Percentiles rank a stretch among this genome's conserved stretches.
These are phyloP conservation scores for Crucibulum parvulum DNA, from an alignment of 1,284 basidiomycete species.

Conservation along the genomic window DNA sequence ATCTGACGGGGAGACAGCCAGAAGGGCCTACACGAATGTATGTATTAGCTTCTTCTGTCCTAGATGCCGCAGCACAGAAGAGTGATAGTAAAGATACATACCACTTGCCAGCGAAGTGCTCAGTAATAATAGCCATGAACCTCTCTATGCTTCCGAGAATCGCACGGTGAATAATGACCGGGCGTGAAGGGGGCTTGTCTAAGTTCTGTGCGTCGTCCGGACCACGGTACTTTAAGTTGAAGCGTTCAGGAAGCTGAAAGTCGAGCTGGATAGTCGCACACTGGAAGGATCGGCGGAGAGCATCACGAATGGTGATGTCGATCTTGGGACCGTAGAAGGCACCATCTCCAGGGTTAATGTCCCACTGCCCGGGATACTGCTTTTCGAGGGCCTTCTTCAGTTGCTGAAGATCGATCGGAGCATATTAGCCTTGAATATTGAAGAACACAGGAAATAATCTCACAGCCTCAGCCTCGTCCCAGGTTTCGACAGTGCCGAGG, in stretches of 20 bases:
- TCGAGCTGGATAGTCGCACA: conserved; percentile 99
- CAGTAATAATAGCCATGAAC: conserved; percentile 97
- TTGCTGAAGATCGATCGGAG: conserved; percentile 58
- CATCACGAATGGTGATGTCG: conserved; percentile 97
- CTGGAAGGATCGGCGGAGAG: conserved; percentile 93
- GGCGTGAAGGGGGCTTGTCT: conserved; percentile 72
- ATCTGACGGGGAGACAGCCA: conserved; percentile 98
- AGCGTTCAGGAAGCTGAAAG: conserved; percentile 98
- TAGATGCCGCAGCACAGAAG: background rate
- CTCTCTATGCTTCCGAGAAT: conserved; percentile 95
- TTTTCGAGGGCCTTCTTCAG: conserved; percentile 87
- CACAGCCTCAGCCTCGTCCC: conserved; percentile 88
- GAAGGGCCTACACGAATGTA: conserved; percentile 75
- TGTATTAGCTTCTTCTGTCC: background rate
- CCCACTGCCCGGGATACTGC: conserved; percentile 92
- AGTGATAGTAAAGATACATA: conserved; percentile 37
- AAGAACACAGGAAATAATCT: conserved; percentile 1
- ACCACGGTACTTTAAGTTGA: conserved; percentile 93
- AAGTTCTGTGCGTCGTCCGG: conserved; percentile 65
- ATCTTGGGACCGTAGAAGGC: conserved; percentile 99
- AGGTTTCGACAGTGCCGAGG: conserved; percentile 90
- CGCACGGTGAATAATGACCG: conserved; percentile 99
- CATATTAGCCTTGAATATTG: conserved; percentile 8
- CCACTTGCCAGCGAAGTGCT: conserved; percentile 99
- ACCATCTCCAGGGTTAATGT: conserved; percentile 95